Evolutionary conservation across 345 rosid genomes (phyloP).

Genomic region (Sonneratia caseolaris): DNA sequence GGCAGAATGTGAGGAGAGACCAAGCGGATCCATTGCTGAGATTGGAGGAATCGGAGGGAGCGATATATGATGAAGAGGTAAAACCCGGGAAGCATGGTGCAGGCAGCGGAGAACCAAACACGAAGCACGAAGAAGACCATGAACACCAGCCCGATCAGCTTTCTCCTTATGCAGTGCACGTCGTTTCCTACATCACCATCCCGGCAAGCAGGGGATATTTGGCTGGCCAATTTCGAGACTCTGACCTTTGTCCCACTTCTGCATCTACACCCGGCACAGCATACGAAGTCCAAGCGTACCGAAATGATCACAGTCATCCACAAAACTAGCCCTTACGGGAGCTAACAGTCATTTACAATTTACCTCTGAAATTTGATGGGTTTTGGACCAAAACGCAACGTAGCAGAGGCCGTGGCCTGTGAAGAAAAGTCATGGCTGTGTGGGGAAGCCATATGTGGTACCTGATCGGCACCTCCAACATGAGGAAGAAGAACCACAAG

Average conservation of each 20-base stretch:
- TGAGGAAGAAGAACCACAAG: constrained; percentile 30
- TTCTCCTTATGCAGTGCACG: constrained; percentile 29
- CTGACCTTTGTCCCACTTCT: constrained; percentile 31
- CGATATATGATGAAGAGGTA: constrained; percentile 53
- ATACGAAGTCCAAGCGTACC: not conserved
- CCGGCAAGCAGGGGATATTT: constrained; percentile 35
- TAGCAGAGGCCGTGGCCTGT: constrained; percentile 36
- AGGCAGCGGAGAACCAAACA: constrained; percentile 35
- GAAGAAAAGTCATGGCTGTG: constrained; percentile 21
- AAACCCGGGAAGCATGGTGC: constrained; percentile 44
- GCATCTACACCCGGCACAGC: constrained; percentile 16
- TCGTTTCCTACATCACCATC: constrained; percentile 38
- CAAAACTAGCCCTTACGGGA: too few relatives aligned
- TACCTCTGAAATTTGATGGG: constrained; percentile 27
- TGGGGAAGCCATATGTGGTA: constrained; percentile 47
- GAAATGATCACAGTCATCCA: not conserved
- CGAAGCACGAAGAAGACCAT: constrained; percentile 41
- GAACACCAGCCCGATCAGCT: constrained; percentile 44
- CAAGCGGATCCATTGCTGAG: constrained; percentile 23
- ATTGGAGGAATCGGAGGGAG: constrained; percentile 48
- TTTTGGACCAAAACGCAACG: constrained; percentile 20
- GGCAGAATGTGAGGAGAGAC: constrained; percentile 39
- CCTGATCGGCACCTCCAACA: constrained; percentile 32
- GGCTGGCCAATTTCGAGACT: constrained; percentile 44
- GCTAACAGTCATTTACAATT: not conserved